Conservation (phyloP, 192 early-diverging fungal genomes). For the Umbelopsis isabellina region DNA sequence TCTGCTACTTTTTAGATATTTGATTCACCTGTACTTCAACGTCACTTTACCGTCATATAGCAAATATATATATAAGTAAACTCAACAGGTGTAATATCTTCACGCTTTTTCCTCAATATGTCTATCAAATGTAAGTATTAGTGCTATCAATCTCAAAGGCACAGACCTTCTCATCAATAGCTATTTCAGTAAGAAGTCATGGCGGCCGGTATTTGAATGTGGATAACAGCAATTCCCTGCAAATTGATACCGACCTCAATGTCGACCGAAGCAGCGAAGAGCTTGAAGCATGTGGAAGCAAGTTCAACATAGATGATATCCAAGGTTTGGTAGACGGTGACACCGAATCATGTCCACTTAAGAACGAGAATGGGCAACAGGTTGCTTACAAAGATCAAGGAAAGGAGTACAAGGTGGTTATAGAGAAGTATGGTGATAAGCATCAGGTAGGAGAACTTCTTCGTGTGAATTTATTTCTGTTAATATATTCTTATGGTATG, state of each 20-base stretch:
- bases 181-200: slow-evolving; percentile 15
- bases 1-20: too few relatives aligned
- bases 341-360: not conserved
- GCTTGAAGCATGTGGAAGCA: not conserved
- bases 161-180: not conserved
- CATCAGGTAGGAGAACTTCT: not conserved
- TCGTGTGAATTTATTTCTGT: too few relatives aligned
- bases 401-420: not conserved
- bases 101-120: not conserved
- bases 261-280: slow-evolving; percentile 3
- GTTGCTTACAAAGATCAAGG: not conserved
- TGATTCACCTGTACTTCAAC: not conserved
- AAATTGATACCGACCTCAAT: slow-evolving; percentile 3
- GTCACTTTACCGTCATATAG: slow-evolving; percentile 7
- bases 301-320: not conserved
- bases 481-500: too few relatives aligned
- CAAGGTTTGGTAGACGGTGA: not conserved
- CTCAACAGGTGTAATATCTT: not conserved
- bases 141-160: not conserved
- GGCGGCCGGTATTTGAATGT: slow-evolving; percentile 16
- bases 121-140: slow-evolving; percentile 15
- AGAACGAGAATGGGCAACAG: not conserved
- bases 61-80: not conserved
- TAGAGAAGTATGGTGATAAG: slow-evolving; percentile 6
- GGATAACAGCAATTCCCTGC: not conserved